Conservation (phyloP, 495 filamentous ascomycete genomes). For the Darksidea phi region DNA sequence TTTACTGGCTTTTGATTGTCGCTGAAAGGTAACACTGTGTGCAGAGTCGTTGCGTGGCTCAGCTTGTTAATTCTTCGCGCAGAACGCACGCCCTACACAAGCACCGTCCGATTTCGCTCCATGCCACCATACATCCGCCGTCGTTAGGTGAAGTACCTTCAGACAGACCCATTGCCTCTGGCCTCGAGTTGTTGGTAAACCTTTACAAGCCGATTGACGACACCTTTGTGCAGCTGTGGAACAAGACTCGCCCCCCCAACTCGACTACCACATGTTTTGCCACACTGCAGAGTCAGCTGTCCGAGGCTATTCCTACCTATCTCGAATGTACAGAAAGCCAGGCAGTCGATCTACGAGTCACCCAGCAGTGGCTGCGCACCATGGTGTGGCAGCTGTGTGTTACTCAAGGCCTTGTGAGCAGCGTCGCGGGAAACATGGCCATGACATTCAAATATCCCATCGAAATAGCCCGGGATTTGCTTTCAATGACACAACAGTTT, state of each 20-base stretch:
- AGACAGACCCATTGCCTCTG: constrained; percentile 48
- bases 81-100: constrained; percentile 77
- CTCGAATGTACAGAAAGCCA: constrained; percentile 66
- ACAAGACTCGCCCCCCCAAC: constrained; percentile 61
- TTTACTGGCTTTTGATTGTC: constrained; percentile 72
- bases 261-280: constrained; percentile 59
- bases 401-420: constrained; percentile 55
- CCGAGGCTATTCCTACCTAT: constrained; percentile 60
- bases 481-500: constrained; percentile 65
- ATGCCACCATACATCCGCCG: constrained; percentile 63
- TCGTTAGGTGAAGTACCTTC: constrained; percentile 52
- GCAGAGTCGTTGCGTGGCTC: not conserved
- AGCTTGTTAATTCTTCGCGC: constrained; percentile 4
- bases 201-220: constrained; percentile 75
- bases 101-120: constrained; percentile 69
- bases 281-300: constrained; percentile 64
- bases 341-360: constrained; percentile 65
- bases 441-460: constrained; percentile 71
- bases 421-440: constrained; percentile 52
- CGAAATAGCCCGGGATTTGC: constrained; percentile 65
- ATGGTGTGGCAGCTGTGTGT: constrained; percentile 71
- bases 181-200: constrained; percentile 64
- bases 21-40: constrained; percentile 62
- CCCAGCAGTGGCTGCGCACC: constrained; percentile 82
- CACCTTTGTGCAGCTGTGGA: constrained; percentile 67